Evolutionary conservation across 179 eudicot genomes (phyloP).

Genomic region (Silene coronaria): DNA sequence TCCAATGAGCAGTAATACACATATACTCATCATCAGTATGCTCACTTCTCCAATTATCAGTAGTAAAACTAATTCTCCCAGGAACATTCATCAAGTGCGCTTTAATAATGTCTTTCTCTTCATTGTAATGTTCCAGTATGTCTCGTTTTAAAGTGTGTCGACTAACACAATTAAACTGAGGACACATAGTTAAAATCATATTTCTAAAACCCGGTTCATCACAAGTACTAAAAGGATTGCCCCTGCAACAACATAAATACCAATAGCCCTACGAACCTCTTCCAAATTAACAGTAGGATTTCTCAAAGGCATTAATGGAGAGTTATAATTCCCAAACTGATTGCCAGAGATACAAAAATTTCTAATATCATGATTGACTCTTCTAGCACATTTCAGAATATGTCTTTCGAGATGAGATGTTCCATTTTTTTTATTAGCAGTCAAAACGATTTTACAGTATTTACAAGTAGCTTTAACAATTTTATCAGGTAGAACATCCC

Average conservation of each 20-base stretch:
- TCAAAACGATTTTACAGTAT: too few species aligned
- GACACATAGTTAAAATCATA: background rate
- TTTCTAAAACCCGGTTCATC: conserved; percentile 1
- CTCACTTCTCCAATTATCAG: too few species aligned
- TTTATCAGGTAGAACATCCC: too few species aligned
- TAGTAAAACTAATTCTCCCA: too few species aligned
- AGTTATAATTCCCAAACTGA: too few species aligned
- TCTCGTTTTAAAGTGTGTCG: conserved; percentile 5
- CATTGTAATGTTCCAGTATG: background rate
- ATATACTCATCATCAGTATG: too few species aligned
- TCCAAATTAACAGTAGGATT: conserved; percentile 5
- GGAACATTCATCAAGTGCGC: conserved; percentile 4
- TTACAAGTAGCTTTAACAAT: too few species aligned
- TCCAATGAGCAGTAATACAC: too few species aligned
- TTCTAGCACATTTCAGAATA: background rate
- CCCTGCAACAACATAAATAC: background rate
- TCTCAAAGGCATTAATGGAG: background rate
- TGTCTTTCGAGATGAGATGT: conserved; percentile 14
- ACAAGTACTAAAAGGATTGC: conserved; percentile 14
- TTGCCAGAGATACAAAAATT: background rate
- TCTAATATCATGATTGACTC: background rate
- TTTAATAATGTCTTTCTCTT: background rate
- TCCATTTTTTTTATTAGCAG: background rate
- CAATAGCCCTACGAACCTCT: conserved; percentile 6
- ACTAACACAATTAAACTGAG: background rate